Conservation (phyloP, 2,329 filamentous ascomycete genomes). For the Clarireedia homoeocarpa region DNA sequence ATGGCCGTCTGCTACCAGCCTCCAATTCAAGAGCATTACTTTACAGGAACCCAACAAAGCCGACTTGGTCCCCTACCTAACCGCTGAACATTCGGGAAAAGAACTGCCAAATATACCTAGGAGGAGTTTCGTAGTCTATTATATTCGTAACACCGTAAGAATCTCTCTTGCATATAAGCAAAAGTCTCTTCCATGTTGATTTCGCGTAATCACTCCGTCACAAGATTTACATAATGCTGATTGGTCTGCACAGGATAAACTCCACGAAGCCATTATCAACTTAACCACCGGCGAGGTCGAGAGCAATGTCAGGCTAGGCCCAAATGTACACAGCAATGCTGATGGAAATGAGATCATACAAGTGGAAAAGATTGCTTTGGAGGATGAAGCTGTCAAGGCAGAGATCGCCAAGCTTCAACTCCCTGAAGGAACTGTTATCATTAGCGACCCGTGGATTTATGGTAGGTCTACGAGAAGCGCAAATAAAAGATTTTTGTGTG, state of each 20-base stretch:
- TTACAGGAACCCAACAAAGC: constrained; percentile 49
- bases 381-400: constrained; percentile 48
- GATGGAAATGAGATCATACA: constrained; percentile 53
- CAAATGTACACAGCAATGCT: constrained; percentile 49
- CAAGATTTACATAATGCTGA: neutral
- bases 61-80: constrained; percentile 42
- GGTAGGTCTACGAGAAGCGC: constrained; percentile 31
- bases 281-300: constrained; percentile 43
- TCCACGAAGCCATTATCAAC: constrained; percentile 52
- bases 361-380: constrained; percentile 47
- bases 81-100: constrained; percentile 38
- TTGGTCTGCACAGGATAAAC: constrained; percentile 41
- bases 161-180: neutral
- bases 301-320: constrained; percentile 49
- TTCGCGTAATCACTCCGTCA: neutral
- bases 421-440: constrained; percentile 49
- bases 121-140: constrained; percentile 49
- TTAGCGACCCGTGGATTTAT: constrained; percentile 59
- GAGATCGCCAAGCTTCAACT: constrained; percentile 55
- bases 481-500: constrained; percentile 7
- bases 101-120: constrained; percentile 37
- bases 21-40: constrained; percentile 58
- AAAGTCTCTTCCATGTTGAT: neutral
- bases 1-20: constrained; percentile 47
- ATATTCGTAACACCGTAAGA: constrained; percentile 50